Base-by-base conservation (phyloP, 371 early-diverging fungal genomes). In the Mucor piriformis region DNA sequence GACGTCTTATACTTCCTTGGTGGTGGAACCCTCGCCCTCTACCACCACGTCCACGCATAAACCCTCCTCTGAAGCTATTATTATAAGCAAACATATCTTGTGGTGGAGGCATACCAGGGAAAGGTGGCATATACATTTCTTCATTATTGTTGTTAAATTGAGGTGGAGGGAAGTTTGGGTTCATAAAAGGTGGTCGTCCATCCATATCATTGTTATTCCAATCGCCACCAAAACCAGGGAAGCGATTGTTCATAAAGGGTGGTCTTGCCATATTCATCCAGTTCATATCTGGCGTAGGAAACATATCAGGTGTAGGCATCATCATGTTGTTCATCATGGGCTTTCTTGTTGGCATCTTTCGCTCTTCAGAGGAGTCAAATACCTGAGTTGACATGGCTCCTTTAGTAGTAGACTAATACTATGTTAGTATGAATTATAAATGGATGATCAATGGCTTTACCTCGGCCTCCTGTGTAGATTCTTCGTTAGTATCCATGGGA, bases 181-280 rank as follows among this genome's bases (percentile, higher is more conserved):
- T 38, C 63, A 58, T 54, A 12, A 47, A 33, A 18, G 54, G 32
- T 16, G 27, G 12, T 16, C 44, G 32, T 1, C 18, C 35, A 15
- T 54, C 44, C 1, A 20, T 35, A 11, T 59, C 40, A 37, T 54
- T 51, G 40, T 55, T 53, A 42, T 53, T 66, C 66, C 66, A 66
- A 11, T 66, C 57, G n/a, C 34, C 42, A 16, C 56, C 54, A 64
- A 74, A 68, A 20, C 64, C 65, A 23, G 67, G 68, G 21, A 76
- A 76, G 15, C 65, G 61, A 34, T 66, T 69, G 29, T 69, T 65
- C 69, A 73, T 66, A 42, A 76, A 73, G 1, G 76, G 76, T 6
- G 70, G 67, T 18, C 72, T 50, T n/a, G 58, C 63, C 66, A 69
- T 72, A 2, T 59, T 59, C 70, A 72, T 72, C 76, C 75, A 78